These are phyloP conservation scores for Amaranthus tricolor DNA, from an alignment of 179 eudicot species.

Conservation along the genomic window DNA sequence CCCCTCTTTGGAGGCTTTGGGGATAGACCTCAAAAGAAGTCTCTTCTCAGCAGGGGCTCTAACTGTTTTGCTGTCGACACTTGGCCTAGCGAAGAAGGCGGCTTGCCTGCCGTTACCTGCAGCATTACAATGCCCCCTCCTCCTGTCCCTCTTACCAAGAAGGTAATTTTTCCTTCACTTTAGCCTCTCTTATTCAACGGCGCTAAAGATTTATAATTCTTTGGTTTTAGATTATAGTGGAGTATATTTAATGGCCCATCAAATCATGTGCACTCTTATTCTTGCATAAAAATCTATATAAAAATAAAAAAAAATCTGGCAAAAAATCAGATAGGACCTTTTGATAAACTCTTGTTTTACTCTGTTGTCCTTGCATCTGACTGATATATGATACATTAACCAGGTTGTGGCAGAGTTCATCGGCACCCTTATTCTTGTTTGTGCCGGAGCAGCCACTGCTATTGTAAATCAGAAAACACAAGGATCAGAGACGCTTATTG, in stretches of 20 bases:
- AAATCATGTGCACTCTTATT: too few species aligned
- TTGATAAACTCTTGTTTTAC: conserved; percentile 15
- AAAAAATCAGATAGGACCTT: conserved; percentile 5
- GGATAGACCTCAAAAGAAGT: conserved; percentile 31
- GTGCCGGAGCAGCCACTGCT: conserved; percentile 76
- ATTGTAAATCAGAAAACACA: conserved; percentile 78
- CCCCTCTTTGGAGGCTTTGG: conserved; percentile 70
- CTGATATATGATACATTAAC: conserved; percentile 19
- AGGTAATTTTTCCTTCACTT: conserved; percentile 39
- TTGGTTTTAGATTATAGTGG: too few species aligned
- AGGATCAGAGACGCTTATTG: conserved; percentile 76
- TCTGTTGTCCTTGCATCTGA: conserved; percentile 13
- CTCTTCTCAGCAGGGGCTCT: conserved; percentile 49
- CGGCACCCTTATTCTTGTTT: conserved; percentile 80
- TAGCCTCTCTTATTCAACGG: background rate
- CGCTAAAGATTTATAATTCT: too few species aligned
- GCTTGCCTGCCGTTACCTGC: conserved; percentile 68
- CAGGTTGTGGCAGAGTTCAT: conserved; percentile 94
- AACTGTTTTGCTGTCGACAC: conserved; percentile 65
- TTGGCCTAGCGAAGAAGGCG: conserved; percentile 66
- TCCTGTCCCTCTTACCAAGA: conserved; percentile 76
- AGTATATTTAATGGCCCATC: too few species aligned
- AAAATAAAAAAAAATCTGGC: background rate
- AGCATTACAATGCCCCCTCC: conserved; percentile 55
- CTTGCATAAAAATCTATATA: too few species aligned